A percentile compares a stretch with the other conserved stretches of the same genome.
Evolutionary conservation across 2,329 filamentous ascomycete species (phyloP).

Genomic region (Chrysoporthe puriensis): DNA sequence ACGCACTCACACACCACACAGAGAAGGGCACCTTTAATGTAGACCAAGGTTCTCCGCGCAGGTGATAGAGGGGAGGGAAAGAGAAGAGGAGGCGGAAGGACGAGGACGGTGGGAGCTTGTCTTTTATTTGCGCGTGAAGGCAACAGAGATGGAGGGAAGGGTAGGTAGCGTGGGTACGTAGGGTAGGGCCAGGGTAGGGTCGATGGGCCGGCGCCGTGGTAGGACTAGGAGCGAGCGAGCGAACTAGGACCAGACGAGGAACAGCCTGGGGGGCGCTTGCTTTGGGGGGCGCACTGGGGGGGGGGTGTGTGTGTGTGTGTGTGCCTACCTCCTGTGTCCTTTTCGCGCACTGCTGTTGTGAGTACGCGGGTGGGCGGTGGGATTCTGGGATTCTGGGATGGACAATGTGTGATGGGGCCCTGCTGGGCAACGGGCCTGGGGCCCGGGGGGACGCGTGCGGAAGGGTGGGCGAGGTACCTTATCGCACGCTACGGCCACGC

Average conservation of each 20-base stretch:
- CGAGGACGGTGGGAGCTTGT: slow-evolving; percentile 27
- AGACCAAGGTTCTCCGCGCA: slow-evolving; percentile 32
- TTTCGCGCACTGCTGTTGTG: not conserved
- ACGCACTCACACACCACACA: slow-evolving; percentile 18
- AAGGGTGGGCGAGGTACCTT: not conserved
- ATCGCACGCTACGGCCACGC: not conserved
- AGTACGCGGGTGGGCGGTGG: not conserved
- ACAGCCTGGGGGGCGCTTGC: slow-evolving; percentile 10
- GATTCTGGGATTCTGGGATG: not conserved
- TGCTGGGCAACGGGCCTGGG: not conserved
- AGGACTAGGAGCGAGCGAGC: slow-evolving; percentile 8
- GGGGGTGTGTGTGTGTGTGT: not conserved
- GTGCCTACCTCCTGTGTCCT: not conserved
- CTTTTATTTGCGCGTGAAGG: slow-evolving; percentile 24
- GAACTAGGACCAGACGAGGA: slow-evolving; percentile 15
- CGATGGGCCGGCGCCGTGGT: slow-evolving; percentile 7
- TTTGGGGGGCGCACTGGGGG: slow-evolving; percentile 1
- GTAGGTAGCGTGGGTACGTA: not conserved
- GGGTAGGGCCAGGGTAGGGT: not conserved
- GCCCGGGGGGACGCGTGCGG: not conserved
- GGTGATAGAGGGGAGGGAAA: slow-evolving; percentile 31
- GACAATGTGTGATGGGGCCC: not conserved
- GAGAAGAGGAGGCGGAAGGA: slow-evolving; percentile 38
- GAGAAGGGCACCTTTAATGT: slow-evolving; percentile 29
- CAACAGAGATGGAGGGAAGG: slow-evolving; percentile 3